These are phyloP conservation scores for Thielaviopsis musarum DNA, from an alignment of 2,329 filamentous ascomycete genomes.

Conservation along the genomic window DNA sequence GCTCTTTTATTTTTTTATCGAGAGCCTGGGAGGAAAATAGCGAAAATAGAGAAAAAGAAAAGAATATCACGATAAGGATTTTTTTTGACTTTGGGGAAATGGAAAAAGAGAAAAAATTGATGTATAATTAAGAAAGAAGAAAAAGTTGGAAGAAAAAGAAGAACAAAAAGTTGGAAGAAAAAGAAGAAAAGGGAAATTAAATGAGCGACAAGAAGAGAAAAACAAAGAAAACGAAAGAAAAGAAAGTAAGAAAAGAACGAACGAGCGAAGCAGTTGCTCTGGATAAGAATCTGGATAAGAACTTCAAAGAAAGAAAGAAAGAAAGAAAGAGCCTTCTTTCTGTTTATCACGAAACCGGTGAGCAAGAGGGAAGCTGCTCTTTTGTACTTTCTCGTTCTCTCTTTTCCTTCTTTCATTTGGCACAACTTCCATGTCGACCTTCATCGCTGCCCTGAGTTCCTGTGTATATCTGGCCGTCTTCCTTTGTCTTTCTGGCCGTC, in stretches of 20 bases:
- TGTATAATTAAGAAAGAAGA: not conserved
- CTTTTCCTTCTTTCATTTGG: no score
- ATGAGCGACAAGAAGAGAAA: not conserved
- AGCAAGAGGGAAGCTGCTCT: not conserved
- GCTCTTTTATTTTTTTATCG: slow-evolving; percentile 1
- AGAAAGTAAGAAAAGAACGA: not conserved
- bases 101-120: not conserved
- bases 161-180: not conserved
- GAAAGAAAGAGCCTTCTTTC: not conserved
- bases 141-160: not conserved
- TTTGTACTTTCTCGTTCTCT: not conserved
- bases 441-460: not conserved
- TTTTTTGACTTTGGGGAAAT: not conserved
- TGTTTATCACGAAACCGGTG: not conserved
- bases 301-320: not conserved
- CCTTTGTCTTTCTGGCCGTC: not conserved
- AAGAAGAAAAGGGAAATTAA: not conserved
- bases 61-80: not conserved
- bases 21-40: not conserved
- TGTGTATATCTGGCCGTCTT: not conserved
- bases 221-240: not conserved
- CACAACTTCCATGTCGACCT: no score
- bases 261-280: not conserved
- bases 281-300: not conserved
- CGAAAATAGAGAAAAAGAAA: not conserved